A percentile compares a stretch with the other conserved stretches of the same genome.
Evolutionary conservation across 208 protist species (phyloP).

Genomic region (Entamoeba moshkovskii): DNA sequence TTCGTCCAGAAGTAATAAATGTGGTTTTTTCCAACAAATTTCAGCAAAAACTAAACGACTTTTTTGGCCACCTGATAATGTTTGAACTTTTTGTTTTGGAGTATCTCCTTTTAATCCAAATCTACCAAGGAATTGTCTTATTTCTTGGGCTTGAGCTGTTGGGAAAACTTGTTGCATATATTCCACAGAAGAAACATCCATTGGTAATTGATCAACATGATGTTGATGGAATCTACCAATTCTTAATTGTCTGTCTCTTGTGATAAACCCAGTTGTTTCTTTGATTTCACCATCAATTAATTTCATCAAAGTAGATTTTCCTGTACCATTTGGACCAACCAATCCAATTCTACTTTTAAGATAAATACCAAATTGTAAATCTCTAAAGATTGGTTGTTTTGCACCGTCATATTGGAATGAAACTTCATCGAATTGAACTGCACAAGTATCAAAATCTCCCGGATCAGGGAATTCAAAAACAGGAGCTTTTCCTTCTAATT

Average conservation of each 20-base stretch:
- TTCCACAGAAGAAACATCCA: conserved; percentile 68
- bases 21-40: conserved; percentile 59
- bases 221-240: conserved; percentile 73
- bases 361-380: not conserved
- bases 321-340: conserved; percentile 14
- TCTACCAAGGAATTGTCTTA: conserved; percentile 65
- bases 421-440: conserved; percentile 1
- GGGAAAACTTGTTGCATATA: conserved; percentile 56
- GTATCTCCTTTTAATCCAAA: conserved; percentile 61
- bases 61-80: conserved; percentile 74
- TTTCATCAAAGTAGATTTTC: conserved; percentile 49
- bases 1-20: conserved; percentile 80
- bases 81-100: conserved; percentile 54
- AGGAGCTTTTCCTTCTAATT: not conserved
- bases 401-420: not conserved
- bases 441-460: not conserved
- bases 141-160: conserved; percentile 51
- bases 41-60: conserved; percentile 67
- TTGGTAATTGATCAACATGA: conserved; percentile 67
- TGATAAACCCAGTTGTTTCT: conserved; percentile 19
- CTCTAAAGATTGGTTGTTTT: not conserved
- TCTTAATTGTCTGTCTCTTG: conserved; percentile 13
- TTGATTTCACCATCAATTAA: conserved; percentile 36
- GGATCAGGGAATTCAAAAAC: not conserved
- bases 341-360: not conserved